Conservation (phyloP, 2,329 filamentous ascomycete genomes). For the Claviceps quebecensis region DNA sequence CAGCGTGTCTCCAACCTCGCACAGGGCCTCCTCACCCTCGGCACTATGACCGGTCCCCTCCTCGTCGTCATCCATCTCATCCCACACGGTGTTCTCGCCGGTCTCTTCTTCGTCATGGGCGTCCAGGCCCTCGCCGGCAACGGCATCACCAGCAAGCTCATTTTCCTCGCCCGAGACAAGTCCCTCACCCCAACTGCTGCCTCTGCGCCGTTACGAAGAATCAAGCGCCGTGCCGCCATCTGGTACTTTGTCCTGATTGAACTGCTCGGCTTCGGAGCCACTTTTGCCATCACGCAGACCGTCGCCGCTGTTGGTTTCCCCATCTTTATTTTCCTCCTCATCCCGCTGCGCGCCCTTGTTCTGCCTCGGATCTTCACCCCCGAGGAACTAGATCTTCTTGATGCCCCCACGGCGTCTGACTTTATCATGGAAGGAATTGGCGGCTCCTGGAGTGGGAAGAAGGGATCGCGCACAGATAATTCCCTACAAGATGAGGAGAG, state of each 20-base stretch:
- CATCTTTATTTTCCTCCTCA: conserved; percentile 54
- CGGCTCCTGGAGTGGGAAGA: conserved; percentile 36
- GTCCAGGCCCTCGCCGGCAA: conserved; percentile 64
- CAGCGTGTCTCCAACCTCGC: conserved; percentile 67
- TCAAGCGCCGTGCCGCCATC: conserved; percentile 49
- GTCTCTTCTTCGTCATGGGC: conserved; percentile 77
- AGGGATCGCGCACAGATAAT: background rate
- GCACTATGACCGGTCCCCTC: conserved; percentile 64
- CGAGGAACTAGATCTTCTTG: conserved; percentile 48
- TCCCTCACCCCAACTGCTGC: conserved; percentile 37
- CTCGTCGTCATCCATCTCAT: conserved; percentile 63
- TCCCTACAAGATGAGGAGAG: background rate
- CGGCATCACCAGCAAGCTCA: conserved; percentile 60
- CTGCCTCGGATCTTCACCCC: conserved; percentile 47
- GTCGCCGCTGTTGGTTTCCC: conserved; percentile 73
- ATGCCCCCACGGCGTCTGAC: conserved; percentile 60
- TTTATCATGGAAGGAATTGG: conserved; percentile 68
- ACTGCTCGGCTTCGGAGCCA: conserved; percentile 57
- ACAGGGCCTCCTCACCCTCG: conserved; percentile 63
- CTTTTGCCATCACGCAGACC: conserved; percentile 72
- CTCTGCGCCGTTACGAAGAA: conserved; percentile 43
- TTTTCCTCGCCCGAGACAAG: conserved; percentile 54
- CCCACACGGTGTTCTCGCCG: conserved; percentile 65
- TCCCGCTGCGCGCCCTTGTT: conserved; percentile 50
- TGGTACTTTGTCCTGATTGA: conserved; percentile 60